Base-by-base conservation (phyloP, 495 filamentous ascomycete genomes). In the Gamarada debralockiae region DNA sequence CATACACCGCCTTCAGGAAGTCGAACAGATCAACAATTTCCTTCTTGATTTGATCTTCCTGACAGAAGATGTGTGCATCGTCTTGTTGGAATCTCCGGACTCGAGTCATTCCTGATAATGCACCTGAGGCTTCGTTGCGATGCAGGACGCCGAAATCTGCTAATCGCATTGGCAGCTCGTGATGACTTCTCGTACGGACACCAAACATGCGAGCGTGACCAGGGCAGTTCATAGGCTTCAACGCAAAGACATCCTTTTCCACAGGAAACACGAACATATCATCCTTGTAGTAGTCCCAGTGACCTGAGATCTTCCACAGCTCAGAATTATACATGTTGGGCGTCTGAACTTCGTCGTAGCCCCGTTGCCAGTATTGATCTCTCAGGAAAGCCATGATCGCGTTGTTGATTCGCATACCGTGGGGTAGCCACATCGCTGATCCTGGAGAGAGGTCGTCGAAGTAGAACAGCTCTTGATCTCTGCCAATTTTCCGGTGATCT, bases 211-310 rank as follows among this genome's bases (percentile, higher is more conserved):
- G 67, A 59, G 83, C 87, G 68, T 93, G 89, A 7, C 87, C 90
- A 3, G 95, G 93, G 70, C 93, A 98, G 70, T 97, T 97, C 93
- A 98, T 98, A 29, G 95, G 93, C 73, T 98, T 98, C 36, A 98
- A 77, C 12, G 75, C 87, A 67, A 81, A 91, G 41, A 86, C 80
- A 50, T 89, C 83, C 77, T 97, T 96, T 63, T 97, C 90, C 29
- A 92, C 80, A 29, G 95, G 84, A 51, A 97, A 79, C 33, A 84
- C 81, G 73, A 97, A 97, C 93, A 98, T 97, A 68, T 96, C 90
- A 23, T 97, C 92, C 57, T 89, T 79, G 78, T 98, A 98, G 65
- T 97, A 89, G 40, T 85, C 81, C 89, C 90, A 95, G 68, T 98
- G 93, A 40, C 95, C 93, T 14, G 89, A 95, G 6, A 80, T 85